A percentile compares a stretch with the other conserved stretches of the same genome.
phyloP scores from a whole-genome alignment of 441 rosid species.

The Pelargonium myrrhifolium region DNA sequence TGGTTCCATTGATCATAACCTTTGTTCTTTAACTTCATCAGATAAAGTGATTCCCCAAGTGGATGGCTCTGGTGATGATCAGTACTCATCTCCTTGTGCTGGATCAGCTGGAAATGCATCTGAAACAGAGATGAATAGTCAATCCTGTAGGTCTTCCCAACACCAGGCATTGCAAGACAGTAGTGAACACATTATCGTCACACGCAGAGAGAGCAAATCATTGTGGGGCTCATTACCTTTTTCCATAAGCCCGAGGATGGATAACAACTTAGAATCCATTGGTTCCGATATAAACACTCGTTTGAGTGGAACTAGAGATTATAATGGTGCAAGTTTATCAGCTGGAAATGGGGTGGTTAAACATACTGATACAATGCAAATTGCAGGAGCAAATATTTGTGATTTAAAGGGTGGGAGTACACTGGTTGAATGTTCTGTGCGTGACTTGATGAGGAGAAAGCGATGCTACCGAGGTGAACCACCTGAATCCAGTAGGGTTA shows the following conservation, averaged over 20 bases:
- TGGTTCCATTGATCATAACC: conserved; percentile 23
- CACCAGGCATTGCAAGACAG: conserved; percentile 25
- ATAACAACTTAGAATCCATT: conserved; percentile 27
- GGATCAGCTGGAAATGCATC: conserved; percentile 36
- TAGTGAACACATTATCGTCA: conserved; percentile 25
- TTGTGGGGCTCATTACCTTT: conserved; percentile 75
- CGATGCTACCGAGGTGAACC: conserved; percentile 42
- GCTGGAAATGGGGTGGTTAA: conserved; percentile 29
- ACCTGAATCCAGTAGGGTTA: conserved; percentile 31
- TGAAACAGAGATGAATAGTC: conserved; percentile 34
- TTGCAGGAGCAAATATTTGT: conserved; percentile 27
- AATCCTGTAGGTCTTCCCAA: conserved; percentile 26
- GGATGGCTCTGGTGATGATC: conserved; percentile 46
- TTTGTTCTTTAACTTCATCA: conserved; percentile 28
- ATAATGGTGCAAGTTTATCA: conserved; percentile 17
- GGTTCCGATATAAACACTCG: conserved; percentile 21
- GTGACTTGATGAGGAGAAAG: conserved; percentile 90
- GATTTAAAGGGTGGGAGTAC: conserved; percentile 26
- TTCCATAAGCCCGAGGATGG: conserved; percentile 28
- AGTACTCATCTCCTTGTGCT: conserved; percentile 26
- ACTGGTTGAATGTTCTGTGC: conserved; percentile 50
- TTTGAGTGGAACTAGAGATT: conserved; percentile 29
- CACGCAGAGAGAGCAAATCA: conserved; percentile 34
- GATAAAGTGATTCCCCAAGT: conserved; percentile 35
- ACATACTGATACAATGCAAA: conserved; percentile 24